A percentile compares a stretch with the other conserved stretches of the same genome.
These are phyloP conservation scores for Salmacisia buchloeana DNA, from an alignment of 1,284 basidiomycete species.

Conservation along the genomic window DNA sequence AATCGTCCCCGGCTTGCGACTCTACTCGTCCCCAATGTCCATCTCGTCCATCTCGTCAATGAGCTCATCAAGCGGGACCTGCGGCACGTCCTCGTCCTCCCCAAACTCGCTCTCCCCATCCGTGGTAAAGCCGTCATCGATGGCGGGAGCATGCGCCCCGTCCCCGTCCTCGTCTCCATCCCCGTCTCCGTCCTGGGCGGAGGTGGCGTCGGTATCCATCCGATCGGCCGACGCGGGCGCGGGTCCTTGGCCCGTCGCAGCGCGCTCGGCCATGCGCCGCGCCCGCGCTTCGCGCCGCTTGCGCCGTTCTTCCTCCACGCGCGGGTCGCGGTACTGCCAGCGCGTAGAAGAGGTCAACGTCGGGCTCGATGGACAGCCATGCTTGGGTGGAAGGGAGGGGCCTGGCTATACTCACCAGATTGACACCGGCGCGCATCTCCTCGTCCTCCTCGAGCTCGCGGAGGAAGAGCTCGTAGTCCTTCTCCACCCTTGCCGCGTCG, in stretches of 20 bases:
- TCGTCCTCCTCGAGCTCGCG: conserved; percentile 93
- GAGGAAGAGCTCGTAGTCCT: conserved; percentile 94
- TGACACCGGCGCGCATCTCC: conserved; percentile 81
- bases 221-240: not conserved
- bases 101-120: conserved; percentile 65
- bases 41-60: conserved; percentile 76
- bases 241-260: conserved; percentile 4
- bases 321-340: not conserved
- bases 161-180: conserved; percentile 35
- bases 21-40: conserved; percentile 3
- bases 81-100: conserved; percentile 60
- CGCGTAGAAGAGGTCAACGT: not conserved
- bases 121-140: conserved; percentile 50
- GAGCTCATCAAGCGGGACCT: conserved; percentile 69
- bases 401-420: conserved; percentile 68
- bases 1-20: too few relatives aligned
- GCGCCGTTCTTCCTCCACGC: conserved; percentile 32
- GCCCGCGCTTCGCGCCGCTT: conserved; percentile 52
- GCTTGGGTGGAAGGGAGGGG: not conserved
- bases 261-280: conserved; percentile 10
- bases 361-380: not conserved
- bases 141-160: conserved; percentile 42
- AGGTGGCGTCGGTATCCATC: conserved; percentile 60
- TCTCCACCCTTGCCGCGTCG: conserved; percentile 87
- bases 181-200: too few relatives aligned